Percentiles rank a stretch among this genome's conserved stretches.
Evolutionary conservation across 2,329 filamentous ascomycete species (phyloP).

Genomic region (Zymoseptoria tritici): DNA sequence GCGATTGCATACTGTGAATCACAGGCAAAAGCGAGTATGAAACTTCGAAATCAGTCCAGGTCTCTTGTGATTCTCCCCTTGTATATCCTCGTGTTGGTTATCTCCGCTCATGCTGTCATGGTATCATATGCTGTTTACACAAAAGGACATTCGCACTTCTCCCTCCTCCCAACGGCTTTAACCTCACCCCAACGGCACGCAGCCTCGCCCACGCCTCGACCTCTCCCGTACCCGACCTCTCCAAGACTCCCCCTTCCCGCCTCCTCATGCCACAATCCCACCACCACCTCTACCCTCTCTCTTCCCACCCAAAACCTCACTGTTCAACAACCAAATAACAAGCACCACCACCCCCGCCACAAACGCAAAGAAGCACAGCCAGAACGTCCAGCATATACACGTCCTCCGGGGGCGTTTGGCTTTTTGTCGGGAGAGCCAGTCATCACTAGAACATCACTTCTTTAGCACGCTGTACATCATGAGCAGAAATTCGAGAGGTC

Average conservation of each 20-base stretch:
- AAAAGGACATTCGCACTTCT: not conserved
- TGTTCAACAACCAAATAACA: slow-evolving; percentile 36
- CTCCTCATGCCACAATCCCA: slow-evolving; percentile 3
- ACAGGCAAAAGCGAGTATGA: too few species aligned
- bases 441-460: slow-evolving; percentile 27
- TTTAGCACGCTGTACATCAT: too few species aligned
- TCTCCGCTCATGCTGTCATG: not conserved
- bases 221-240: too few species aligned
- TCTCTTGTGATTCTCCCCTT: not conserved
- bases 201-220: not conserved
- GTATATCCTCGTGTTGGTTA: not conserved
- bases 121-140: slow-evolving; percentile 3
- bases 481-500: too few species aligned
- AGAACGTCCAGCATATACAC: slow-evolving; percentile 44
- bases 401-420: slow-evolving; percentile 42
- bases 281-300: not conserved
- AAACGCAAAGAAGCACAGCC: slow-evolving; percentile 39
- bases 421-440: slow-evolving; percentile 47
- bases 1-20: not conserved
- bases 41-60: not conserved
- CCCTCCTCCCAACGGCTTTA: not conserved
- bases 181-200: not conserved
- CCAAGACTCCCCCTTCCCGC: not conserved
- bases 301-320: slow-evolving; percentile 6
- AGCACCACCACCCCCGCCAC: slow-evolving; percentile 40